Conservation (phyloP, 1,139 yeast species). For the Suhomyces coccinellae region DNA sequence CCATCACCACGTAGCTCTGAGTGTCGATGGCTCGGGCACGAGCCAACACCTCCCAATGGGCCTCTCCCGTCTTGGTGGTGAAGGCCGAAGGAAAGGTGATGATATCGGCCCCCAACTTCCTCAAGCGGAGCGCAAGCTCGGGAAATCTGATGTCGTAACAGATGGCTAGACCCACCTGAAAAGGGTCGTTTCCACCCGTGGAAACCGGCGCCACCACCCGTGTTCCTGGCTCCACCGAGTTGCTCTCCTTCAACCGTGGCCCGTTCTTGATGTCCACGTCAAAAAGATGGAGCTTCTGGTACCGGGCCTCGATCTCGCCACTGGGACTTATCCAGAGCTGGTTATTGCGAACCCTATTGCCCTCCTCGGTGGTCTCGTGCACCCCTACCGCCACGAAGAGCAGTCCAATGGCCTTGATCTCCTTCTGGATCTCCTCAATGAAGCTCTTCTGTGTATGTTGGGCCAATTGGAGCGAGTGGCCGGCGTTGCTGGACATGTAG, state of each 20-base stretch:
- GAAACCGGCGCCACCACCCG: constrained; percentile 54
- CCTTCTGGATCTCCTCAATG: constrained; percentile 46
- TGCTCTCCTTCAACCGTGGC: constrained; percentile 71
- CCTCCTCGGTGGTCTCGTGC: constrained; percentile 64
- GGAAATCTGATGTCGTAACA: constrained; percentile 93
- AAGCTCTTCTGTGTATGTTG: constrained; percentile 54
- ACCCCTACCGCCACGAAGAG: constrained; percentile 61
- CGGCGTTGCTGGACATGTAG: constrained; percentile 70
- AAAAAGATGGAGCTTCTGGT: constrained; percentile 85
- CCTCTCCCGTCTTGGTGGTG: constrained; percentile 85
- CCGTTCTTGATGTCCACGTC: constrained; percentile 83
- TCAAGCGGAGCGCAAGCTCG: constrained; percentile 65
- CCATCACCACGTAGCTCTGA: constrained; percentile 84
- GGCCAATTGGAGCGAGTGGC: constrained; percentile 63
- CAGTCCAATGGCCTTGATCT: constrained; percentile 39
- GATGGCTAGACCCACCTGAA: constrained; percentile 70
- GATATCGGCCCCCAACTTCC: constrained; percentile 74
- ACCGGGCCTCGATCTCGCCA: constrained; percentile 66
- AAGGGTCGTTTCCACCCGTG: constrained; percentile 44
- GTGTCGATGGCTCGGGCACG: constrained; percentile 84
- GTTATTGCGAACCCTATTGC: constrained; percentile 61
- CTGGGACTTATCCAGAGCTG: constrained; percentile 65
- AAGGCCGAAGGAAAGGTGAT: constrained; percentile 89
- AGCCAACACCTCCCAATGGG: constrained; percentile 85
- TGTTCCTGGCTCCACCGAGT: constrained; percentile 79